Percentiles rank a stretch among this genome's conserved stretches.
Evolutionary conservation across 169 alveolate species (phyloP).

Genomic region (Plasmodium blacklocki): DNA sequence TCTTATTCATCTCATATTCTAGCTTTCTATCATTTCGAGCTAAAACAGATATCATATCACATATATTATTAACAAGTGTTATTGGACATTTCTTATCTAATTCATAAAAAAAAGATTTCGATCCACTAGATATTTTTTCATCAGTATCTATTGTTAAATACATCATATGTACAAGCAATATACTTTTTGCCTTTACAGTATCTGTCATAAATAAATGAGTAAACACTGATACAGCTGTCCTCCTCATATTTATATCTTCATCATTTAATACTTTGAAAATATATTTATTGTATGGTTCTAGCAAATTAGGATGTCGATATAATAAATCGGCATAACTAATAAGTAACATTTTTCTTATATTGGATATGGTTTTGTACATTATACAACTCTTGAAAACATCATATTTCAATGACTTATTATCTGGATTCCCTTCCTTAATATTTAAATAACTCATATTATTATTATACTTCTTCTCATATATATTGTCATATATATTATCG

Average conservation of each 20-base stretch:
- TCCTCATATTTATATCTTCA: constrained; percentile 79
- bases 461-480: too few species aligned
- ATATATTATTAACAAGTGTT: constrained; percentile 58
- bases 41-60: constrained; percentile 67
- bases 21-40: constrained; percentile 49
- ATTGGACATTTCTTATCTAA: constrained; percentile 48
- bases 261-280: constrained; percentile 80
- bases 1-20: constrained; percentile 45
- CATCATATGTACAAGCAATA: constrained; percentile 83
- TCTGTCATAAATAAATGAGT: constrained; percentile 88
- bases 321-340: constrained; percentile 87
- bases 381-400: constrained; percentile 1
- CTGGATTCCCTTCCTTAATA: neutral
- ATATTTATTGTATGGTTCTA: constrained; percentile 85
- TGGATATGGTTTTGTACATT: constrained; percentile 38
- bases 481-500: too few species aligned
- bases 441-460: too few species aligned
- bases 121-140: constrained; percentile 79
- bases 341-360: constrained; percentile 79
- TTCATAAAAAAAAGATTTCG: constrained; percentile 82
- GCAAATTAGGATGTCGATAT: constrained; percentile 85
- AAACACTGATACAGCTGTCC: constrained; percentile 86
- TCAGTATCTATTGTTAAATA: constrained; percentile 81
- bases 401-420: neutral
- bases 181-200: constrained; percentile 85